Conservation (phyloP, 2,329 filamentous ascomycete genomes). For the Fusarium sororula region DNA sequence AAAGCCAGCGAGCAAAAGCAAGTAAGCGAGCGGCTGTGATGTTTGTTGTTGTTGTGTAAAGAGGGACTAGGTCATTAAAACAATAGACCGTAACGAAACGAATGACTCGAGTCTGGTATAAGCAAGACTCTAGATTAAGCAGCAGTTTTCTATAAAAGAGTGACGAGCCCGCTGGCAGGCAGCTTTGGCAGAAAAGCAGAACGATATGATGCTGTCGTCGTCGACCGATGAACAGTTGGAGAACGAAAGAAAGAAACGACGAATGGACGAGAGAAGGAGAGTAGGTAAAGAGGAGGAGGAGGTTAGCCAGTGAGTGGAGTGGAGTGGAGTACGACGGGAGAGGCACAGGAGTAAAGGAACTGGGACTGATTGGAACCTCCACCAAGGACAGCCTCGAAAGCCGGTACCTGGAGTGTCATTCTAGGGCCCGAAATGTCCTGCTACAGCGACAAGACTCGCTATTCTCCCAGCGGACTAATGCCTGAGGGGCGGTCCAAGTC, state of each 20-base stretch:
- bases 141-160: slow-evolving; percentile 40
- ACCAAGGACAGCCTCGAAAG: slow-evolving; percentile 23
- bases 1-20: slow-evolving; percentile 31
- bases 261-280: slow-evolving; percentile 44
- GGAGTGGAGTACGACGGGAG: slow-evolving; percentile 32
- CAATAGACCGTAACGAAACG: slow-evolving; percentile 38
- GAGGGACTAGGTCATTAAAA: slow-evolving; percentile 36
- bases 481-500: slow-evolving; percentile 16
- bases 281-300: slow-evolving; percentile 39
- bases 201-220: slow-evolving; percentile 34
- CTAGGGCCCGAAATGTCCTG: slow-evolving; percentile 3
- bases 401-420: background rate
- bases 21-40: slow-evolving; percentile 31
- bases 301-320: slow-evolving; percentile 20
- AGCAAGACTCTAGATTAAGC: slow-evolving; percentile 38
- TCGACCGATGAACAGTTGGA: slow-evolving; percentile 50
- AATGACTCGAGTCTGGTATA: slow-evolving; percentile 33
- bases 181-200: slow-evolving; percentile 39
- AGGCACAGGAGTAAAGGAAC: slow-evolving; percentile 27
- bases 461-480: slow-evolving; percentile 3
- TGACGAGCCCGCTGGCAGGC: slow-evolving; percentile 68
- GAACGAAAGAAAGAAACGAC: slow-evolving; percentile 45
- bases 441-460: slow-evolving; percentile 6
- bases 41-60: slow-evolving; percentile 36
- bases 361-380: background rate